Base-by-base conservation (phyloP, 257 asterid species). In the Solanum dulcamara region DNA sequence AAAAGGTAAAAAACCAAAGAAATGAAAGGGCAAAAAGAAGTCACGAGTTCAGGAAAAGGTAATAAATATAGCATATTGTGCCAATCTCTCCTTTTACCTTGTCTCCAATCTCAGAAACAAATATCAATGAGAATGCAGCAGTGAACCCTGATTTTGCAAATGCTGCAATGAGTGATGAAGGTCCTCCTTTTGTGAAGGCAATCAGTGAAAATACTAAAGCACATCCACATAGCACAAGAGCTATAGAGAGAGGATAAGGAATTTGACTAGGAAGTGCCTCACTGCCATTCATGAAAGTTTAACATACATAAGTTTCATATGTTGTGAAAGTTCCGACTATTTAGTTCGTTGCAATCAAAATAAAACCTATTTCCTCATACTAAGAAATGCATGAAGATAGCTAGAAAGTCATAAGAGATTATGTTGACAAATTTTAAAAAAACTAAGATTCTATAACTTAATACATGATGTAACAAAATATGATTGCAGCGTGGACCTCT, bases 51-150 rank as follows among this genome's bases (percentile, higher is more conserved):
- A 79, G 30, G 18, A 79, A 28, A 74, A 79, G 83, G 42, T 28
- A 79, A 75, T 10, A 79, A 48, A 20, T 79, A 48, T 4, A 77
- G 44, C 18, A 79, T 48, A 48, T 9, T 79, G 15, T 28, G 28
- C 24, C 44, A 14, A 28, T 48, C 64, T 77, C 62, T 79, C 42
- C 85, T 84, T 44, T 81, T 92, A 94, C 98, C 97, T 95, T 95
- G 93, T 95, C 99, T 83, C 98, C 99, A 87, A 95, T 95, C 90
- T 95, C 99, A 11, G 98, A 95, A 87, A 95, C 96, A 88, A 93
- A 95, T 86, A 95, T 95, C 90, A 95, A 87, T 9, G 98, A 92
- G 92, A 95, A 94, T 6, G 99, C 98, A 46, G 99, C 99, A 44
- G 99, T 92, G 91, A 95, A 95, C 89, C 98, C 99, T 15, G 99